Percentiles rank a stretch among this genome's conserved stretches.
Conservation (phyloP, 2,329 filamentous ascomycete genomes). For the Chaetomiaceae sp. region DNA sequence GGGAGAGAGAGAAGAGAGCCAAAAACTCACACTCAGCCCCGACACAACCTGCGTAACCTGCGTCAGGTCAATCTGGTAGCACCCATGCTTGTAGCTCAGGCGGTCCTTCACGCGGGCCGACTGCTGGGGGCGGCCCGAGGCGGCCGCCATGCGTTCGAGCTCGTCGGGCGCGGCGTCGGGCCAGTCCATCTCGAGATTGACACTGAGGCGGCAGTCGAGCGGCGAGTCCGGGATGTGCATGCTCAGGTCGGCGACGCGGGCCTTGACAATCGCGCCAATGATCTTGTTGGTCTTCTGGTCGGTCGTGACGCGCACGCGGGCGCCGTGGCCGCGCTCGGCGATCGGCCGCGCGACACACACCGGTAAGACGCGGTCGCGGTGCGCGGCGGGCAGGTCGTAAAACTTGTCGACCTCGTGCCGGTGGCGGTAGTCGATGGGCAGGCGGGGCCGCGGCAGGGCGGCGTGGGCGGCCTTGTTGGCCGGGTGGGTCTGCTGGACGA, state of each 20-base stretch:
- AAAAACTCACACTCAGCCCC: conserved; percentile 16
- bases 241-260: conserved; percentile 80
- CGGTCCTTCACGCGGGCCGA: conserved; percentile 79
- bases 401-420: conserved; percentile 78
- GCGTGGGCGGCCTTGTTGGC: conserved; percentile 41
- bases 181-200: conserved; percentile 91
- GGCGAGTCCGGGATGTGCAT: conserved; percentile 69
- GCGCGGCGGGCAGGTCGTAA: conserved; percentile 61
- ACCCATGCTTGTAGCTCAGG: conserved; percentile 81
- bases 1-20: background rate
- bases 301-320: conserved; percentile 67
- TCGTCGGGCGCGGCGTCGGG: conserved; percentile 61
- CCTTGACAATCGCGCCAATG: conserved; percentile 83
- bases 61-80: conserved; percentile 87
- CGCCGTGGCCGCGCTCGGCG: conserved; percentile 43
- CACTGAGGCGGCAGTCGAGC: conserved; percentile 87
- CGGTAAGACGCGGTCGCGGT: conserved; percentile 53
- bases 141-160: conserved; percentile 37
- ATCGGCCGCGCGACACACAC: conserved; percentile 57
- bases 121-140: conserved; percentile 34
- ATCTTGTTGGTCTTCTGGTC: conserved; percentile 66
- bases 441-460: conserved; percentile 39
- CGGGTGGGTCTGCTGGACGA: conserved; percentile 54
- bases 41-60: conserved; percentile 61
- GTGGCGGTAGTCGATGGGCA: conserved; percentile 73